Evolutionary conservation across 176 grass and related monocot genomes (phyloP), one percentile per base, ranked within the genome.

Genomic region (Hsuehochloa calcarea): DNA sequence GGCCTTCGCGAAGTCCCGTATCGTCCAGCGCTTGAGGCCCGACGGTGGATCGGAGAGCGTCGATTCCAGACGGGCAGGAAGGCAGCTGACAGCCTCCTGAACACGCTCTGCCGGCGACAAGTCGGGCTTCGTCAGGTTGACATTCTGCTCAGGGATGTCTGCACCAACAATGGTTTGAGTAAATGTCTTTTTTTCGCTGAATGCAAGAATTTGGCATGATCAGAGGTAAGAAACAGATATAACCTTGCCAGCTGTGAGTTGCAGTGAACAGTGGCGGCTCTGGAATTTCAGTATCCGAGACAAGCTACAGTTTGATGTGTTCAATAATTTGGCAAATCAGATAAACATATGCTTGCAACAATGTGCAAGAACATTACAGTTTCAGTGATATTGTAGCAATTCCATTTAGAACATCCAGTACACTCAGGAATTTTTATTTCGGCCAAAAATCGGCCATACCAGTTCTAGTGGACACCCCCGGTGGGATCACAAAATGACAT

Each of bases 241-340:
- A 43, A 94, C 96, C 93, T 90, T 85, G 74, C 75, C 82, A 89
- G 11, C 25, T 19, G 76, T 95, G 91, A 12, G 87, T 16, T 1
- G 83, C 75, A 8, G 82, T 93, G 93, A 98, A 98, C 73, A 98
- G n/a, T 6, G 93, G 96, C 10, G 89, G 72, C 83, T 98, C 96
- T 40, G 86, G 91, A 65, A 95, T 92, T 8, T 89, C 85, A 20
- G 96, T 91, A 49, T 87, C 85, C 3, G 91, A 89, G 45, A 98
- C 89, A 13, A 98, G 85, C 96, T 98, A 89, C 72, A 82, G 43
- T 25, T 54, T 5, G 26, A 25, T 15, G 40, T 46, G 27, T 50
- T 79, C 29, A 77, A 11, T 81, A 31, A 58, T 74, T 37, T 9
- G 15, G 65, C 16, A 65, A 67, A 63, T 27, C 25, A n/a, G 60